phyloP scores from a whole-genome alignment of 2,329 filamentous ascomycete species.

The Alternaria atra region DNA sequence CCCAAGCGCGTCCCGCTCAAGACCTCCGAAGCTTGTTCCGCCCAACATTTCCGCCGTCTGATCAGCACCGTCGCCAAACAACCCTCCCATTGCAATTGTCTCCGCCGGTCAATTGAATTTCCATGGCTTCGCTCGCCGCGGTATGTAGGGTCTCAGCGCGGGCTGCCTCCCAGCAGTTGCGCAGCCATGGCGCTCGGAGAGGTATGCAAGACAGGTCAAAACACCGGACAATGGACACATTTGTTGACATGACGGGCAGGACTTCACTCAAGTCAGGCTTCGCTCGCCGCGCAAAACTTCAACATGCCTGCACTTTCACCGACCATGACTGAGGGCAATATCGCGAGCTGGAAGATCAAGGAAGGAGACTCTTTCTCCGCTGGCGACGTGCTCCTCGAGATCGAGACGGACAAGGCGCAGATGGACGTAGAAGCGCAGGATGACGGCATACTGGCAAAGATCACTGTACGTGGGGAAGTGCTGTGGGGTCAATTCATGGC shows the following conservation, averaged over 20 bases:
- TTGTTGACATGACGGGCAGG: slow-evolving; percentile 57
- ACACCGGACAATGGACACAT: slow-evolving; percentile 16
- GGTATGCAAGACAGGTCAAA: slow-evolving; percentile 57
- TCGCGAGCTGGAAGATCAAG: slow-evolving; percentile 84
- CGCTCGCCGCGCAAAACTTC: slow-evolving; percentile 82
- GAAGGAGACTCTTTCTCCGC: slow-evolving; percentile 84
- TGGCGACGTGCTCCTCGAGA: slow-evolving; percentile 88
- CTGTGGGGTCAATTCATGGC: background rate
- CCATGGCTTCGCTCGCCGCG: slow-evolving; percentile 73
- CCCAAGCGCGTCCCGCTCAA: slow-evolving; percentile 24
- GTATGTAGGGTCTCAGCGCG: slow-evolving; percentile 71
- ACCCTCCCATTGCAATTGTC: slow-evolving; percentile 20
- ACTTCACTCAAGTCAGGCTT: slow-evolving; percentile 69
- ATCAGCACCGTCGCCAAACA: slow-evolving; percentile 23
- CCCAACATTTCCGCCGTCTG: slow-evolving; percentile 47
- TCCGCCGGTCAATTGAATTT: slow-evolving; percentile 34
- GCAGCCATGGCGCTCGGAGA: slow-evolving; percentile 63
- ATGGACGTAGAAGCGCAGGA: slow-evolving; percentile 97
- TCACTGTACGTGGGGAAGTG: slow-evolving; percentile 60
- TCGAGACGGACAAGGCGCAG: slow-evolving; percentile 92
- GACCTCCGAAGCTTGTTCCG: slow-evolving; percentile 35
- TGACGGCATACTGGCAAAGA: slow-evolving; percentile 86
- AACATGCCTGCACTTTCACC: slow-evolving; percentile 91
- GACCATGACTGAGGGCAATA: slow-evolving; percentile 94
- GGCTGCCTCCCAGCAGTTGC: slow-evolving; percentile 64